A percentile compares a stretch with the other conserved stretches of the same genome.
phyloP scores from a whole-genome alignment of 495 filamentous ascomycete genomes.

The Aspergillus leporis region DNA sequence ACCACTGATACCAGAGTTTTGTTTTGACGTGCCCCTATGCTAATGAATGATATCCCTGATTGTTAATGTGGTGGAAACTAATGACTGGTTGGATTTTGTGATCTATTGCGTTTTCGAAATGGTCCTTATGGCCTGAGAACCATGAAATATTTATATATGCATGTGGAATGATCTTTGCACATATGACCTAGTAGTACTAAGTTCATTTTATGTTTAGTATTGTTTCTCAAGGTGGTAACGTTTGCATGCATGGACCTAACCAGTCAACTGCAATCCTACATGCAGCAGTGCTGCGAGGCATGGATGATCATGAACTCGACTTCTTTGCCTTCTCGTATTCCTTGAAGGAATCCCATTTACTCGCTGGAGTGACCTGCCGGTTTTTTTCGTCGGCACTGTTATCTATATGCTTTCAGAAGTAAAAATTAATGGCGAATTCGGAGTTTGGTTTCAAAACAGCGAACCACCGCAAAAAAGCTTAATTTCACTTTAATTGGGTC shows the following conservation, averaged over 20 bases:
- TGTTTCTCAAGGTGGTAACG: too few species aligned
- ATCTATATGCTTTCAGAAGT: neutral
- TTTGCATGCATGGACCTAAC: too few species aligned
- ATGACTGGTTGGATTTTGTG: constrained; percentile 7
- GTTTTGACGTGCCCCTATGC: constrained; percentile 8
- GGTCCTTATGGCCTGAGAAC: neutral
- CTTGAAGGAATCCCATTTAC: too few species aligned
- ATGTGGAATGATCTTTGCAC: neutral
- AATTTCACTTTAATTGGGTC: neutral
- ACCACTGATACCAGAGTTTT: constrained; percentile 14
- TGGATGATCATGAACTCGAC: too few species aligned
- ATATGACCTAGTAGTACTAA: neutral
- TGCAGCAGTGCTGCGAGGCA: too few species aligned
- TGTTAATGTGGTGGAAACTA: constrained; percentile 23
- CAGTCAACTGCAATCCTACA: too few species aligned
- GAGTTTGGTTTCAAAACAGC: neutral
- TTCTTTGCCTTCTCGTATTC: too few species aligned
- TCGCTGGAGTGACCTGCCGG: too few species aligned
- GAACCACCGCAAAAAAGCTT: neutral
- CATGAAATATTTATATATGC: neutral
- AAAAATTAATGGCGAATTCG: neutral
- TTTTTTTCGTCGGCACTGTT: too few species aligned
- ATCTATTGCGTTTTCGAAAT: constrained; percentile 1
- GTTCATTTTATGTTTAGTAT: too few species aligned
- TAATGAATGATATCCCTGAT: constrained; percentile 21